Conservation (phyloP, 1,139 yeast genomes). For the Saccharomyces hybrid region DNA sequence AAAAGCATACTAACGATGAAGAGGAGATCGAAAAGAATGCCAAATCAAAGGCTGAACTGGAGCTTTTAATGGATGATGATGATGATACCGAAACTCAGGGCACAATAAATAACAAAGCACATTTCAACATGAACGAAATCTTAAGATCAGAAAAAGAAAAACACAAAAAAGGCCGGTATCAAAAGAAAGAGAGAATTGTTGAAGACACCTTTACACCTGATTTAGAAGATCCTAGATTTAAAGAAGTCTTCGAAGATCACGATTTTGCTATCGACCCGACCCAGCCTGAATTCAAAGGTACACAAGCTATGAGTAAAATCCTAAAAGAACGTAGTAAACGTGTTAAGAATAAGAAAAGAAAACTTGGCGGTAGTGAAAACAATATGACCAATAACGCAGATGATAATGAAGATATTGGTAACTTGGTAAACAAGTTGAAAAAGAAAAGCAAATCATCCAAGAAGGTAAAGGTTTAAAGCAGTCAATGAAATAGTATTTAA, state of each 20-base stretch:
- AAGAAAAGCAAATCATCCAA: conserved; percentile 16
- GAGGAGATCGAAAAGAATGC: conserved; percentile 26
- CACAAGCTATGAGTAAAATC: conserved; percentile 77
- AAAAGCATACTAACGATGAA: conserved; percentile 15
- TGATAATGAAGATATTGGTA: conserved; percentile 12
- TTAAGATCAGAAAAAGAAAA: conserved; percentile 60
- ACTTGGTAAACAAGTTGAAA: conserved; percentile 26
- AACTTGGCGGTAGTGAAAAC: conserved; percentile 3
- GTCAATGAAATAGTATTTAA: not conserved
- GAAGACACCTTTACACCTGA: conserved; percentile 63
- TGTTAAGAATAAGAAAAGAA: conserved; percentile 17
- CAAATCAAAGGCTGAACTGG: conserved; percentile 60
- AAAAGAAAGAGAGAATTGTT: conserved; percentile 41
- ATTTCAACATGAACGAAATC: conserved; percentile 75
- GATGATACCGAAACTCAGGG: conserved; percentile 40
- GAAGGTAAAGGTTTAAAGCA: not conserved
- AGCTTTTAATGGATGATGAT: conserved; percentile 66
- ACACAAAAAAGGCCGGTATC: conserved; percentile 45
- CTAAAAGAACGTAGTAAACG: conserved; percentile 67
- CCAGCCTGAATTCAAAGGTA: conserved; percentile 77
- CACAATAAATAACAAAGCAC: conserved; percentile 37
- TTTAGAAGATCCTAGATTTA: conserved; percentile 77
- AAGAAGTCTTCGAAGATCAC: conserved; percentile 77
- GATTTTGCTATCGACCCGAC: conserved; percentile 92
- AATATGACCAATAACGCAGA: conserved; percentile 3